Evolutionary conservation across 352 stramenopile genomes (phyloP), one percentile per base, ranked within the genome.

Genomic region (Pythium phragmitis): DNA sequence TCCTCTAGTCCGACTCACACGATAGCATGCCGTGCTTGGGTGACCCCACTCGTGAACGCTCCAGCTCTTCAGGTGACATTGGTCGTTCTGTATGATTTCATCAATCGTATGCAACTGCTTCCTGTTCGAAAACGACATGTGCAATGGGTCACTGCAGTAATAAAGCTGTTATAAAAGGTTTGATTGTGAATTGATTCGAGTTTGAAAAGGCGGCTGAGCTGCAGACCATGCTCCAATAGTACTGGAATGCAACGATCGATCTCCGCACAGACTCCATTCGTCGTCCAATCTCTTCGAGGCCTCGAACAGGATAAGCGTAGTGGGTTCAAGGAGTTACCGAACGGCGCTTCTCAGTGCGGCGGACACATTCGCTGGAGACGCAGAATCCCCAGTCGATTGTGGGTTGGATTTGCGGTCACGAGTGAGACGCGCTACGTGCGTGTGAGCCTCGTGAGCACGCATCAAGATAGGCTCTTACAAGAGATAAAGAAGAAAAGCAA

Each of bases 401-500:
- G 36, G 2, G 0, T 41, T 21, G 46, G 37, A 21, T 52, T 36
- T 34, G 46, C 46, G 8, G 46, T 23, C 9, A 34, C 46, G 5
- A 34, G 11, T 3, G 46, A 52, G 26, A 52, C 46, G 21, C 26
- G 46, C 12, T 34, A 36, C 46, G 46, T 52, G 21, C 46, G 21
- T 16, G 46, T 52, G 46, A 52, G 46, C 11, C 26, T 52, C 46
- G 46, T 30, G 46, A 52, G 46, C 21, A n/a, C 46, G 46, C 46
- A 21, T 8, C 16, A 28, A 28, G 46, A 52, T 1, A 14, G 36
- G 7, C 7, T 13, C 36, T 41, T 41, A 13, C 13, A 13, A 41
- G 8, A 41, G 13, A 8, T 14, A 41, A 41, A 41, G 36, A 8
- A 13, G 36, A 41, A 41, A 41, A 41, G 13, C 7, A 41, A 41